Base-by-base conservation (phyloP, 2,329 filamentous ascomycete genomes). In the Cercospora zeina region DNA sequence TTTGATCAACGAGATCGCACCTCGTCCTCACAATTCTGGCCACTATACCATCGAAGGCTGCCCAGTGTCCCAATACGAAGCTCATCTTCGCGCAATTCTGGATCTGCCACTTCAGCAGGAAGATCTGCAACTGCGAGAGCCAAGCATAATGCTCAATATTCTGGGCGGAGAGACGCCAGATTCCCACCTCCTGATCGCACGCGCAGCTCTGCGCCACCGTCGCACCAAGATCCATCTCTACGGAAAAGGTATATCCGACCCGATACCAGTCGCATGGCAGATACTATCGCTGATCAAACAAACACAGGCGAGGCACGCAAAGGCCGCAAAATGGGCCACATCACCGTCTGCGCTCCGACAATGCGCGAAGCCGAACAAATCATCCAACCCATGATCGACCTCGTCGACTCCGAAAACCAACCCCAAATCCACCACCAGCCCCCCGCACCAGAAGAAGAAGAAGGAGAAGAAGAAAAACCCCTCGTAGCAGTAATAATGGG, bases 21-120 rank as follows among this genome's bases (percentile, higher is more conserved):
- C 90, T 11, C 83, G 91, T 39, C 85, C 86, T 55, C 93, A 97
- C 78, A 97, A 97, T 79, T 96, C 91, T 0, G 95, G 95, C 0
- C 95, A 97, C 77, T 93, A 93, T 77, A 96, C 90, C 2, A 97
- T 97, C 67, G 93, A 99, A 79, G 90, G 91, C 3, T 91, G 95
- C 54, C 87, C 88, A 0, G 85, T 93, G 63, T 96, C 92, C 0
- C 95, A 99, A 77, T 99, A 91, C 77, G 91, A 95, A 74, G 89
- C 91, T 1, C 93, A 99, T 73, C 85, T 97, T 9, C 86, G 88
- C 63, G 87, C 93, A 1, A 93, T 99, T 65, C 84, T 96, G 37
- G 85, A 87, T 70, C 77, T 87, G 5, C 85, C 90, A 1, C 80
- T 85, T 58, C 73, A 76, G 13, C 71, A 77, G 54, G 68, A 75